Evolutionary conservation across 2,329 filamentous ascomycete species (phyloP), one percentile per base, ranked within the genome.

Genomic region (Ascochyta viciae-villosae): DNA sequence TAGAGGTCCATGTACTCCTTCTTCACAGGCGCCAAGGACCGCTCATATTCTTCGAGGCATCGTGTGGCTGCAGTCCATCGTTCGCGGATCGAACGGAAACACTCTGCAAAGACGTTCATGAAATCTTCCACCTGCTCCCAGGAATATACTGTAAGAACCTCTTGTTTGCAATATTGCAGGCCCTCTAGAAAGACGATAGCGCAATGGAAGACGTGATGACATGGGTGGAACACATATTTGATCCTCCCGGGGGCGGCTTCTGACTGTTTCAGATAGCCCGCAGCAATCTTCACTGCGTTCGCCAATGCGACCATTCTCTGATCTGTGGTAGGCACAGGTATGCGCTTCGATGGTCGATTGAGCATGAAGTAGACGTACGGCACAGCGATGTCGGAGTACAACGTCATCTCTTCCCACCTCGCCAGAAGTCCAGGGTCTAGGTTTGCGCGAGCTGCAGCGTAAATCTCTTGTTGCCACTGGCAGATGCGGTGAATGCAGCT

Each of bases 201-300:
- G 31, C 65, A 68, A 12, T 68, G 67, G 60, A 74, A 75, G 2
- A 71, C 66, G 38, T 75, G 71, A 35, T 75, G 73, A 23, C 71
- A 74, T 13, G 72, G 71, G 51, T 75, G 73, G 45, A 75, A 75
- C 15, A 75, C 73, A 48, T 75, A 75, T 65, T 74, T 75, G 57
- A 74, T 74, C 47, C 70, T 66, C 12, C 72, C 73, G 26, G 65
- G 66, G 34, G 70, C 68, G 37, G 68, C 66, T 39, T 74, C 71
- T 31, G 65, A 65, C 57, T 75, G 73, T 31, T 65, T 61, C 47
- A 64, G 69, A 39, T 74, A 75, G 8, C 68, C 70, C 12, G 69
- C 65, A 4, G 72, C 72, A n/a, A 74, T 68, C 31, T 67, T 60
- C 26, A 74, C 68, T 41, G 71, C 65, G 41, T 65, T 67, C 9